These are phyloP conservation scores for Trichoderma asperelloides DNA, from an alignment of 495 filamentous ascomycete genomes.

Conservation along the genomic window DNA sequence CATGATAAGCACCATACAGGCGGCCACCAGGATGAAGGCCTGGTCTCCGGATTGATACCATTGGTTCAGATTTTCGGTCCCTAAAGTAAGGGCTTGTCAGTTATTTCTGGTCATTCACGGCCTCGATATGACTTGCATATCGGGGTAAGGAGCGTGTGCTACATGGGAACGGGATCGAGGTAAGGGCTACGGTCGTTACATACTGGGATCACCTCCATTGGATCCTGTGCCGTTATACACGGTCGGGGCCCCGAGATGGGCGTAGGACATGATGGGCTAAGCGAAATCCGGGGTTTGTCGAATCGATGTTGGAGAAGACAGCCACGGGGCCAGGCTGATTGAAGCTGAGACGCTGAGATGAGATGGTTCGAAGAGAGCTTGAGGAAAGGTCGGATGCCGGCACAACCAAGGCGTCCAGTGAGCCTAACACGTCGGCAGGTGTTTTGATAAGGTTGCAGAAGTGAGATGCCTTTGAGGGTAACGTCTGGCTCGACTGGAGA, in stretches of 20 bases:
- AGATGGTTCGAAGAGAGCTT: not conserved
- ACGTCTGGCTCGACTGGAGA: not conserved
- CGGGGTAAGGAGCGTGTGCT: not conserved
- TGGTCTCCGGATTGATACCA: constrained; percentile 56
- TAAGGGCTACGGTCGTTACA: constrained; percentile 20
- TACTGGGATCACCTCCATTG: constrained; percentile 76
- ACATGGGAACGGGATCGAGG: not conserved
- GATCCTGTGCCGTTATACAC: constrained; percentile 67
- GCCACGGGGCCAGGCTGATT: not conserved
- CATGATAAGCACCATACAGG: constrained; percentile 96
- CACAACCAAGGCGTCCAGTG: not conserved
- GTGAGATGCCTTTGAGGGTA: not conserved
- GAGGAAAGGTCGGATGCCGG: not conserved
- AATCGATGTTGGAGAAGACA: not conserved
- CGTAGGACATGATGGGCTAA: constrained; percentile 55
- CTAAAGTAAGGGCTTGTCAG: constrained; percentile 27
- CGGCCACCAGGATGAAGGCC: constrained; percentile 84
- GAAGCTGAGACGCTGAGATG: not conserved
- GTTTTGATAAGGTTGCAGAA: constrained; percentile 5
- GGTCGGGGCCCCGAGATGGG: constrained; percentile 70
- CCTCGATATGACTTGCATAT: constrained; percentile 1
- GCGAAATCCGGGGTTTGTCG: not conserved
- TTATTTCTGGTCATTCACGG: not conserved
- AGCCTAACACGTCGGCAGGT: not conserved
- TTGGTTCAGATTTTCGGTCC: constrained; percentile 75